Percentiles rank a stretch among this genome's conserved stretches.
These are phyloP conservation scores for Pyricularia pennisetigena DNA, from an alignment of 2,329 filamentous ascomycete genomes.

Conservation along the genomic window DNA sequence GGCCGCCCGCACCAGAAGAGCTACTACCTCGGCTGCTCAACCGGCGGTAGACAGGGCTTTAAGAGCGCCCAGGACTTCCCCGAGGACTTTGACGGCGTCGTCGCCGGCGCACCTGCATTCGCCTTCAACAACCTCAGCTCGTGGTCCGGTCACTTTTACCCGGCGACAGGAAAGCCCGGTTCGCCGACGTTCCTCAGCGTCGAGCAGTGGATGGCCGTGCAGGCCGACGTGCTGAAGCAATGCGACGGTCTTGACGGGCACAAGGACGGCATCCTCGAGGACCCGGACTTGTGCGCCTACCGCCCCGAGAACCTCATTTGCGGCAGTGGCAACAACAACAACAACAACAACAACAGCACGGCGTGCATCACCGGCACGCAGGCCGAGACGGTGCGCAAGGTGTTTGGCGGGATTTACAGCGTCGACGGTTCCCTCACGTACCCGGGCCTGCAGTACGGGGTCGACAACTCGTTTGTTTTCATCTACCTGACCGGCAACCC, in stretches of 20 bases:
- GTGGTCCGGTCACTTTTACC: conserved; percentile 31
- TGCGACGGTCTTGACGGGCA: conserved; percentile 41
- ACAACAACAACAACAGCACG: conserved; percentile 15
- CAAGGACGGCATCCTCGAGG: conserved; percentile 37
- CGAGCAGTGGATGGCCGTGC: conserved; percentile 27
- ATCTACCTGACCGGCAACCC: conserved; percentile 26
- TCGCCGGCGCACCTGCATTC: conserved; percentile 40
- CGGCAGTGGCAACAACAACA: conserved; percentile 12
- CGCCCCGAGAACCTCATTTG: conserved; percentile 20
- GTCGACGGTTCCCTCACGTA: conserved; percentile 27
- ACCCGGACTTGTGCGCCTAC: conserved; percentile 33
- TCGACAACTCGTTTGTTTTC: conserved; percentile 27
- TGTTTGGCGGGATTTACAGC: conserved; percentile 13
- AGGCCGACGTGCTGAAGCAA: conserved; percentile 33
- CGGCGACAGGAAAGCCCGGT: conserved; percentile 35
- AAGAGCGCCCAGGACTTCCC: conserved; percentile 42
- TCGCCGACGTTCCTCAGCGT: conserved; percentile 25
- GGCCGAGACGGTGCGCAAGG: conserved; percentile 19
- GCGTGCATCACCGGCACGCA: conserved; percentile 29
- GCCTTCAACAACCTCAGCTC: conserved; percentile 35
- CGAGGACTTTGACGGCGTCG: conserved; percentile 45
- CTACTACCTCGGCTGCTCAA: conserved; percentile 49
- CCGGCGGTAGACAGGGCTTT: conserved; percentile 47
- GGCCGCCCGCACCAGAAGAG: conserved; percentile 28
- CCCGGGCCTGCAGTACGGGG: conserved; percentile 34